phyloP scores from a whole-genome alignment of 495 filamentous ascomycete genomes.

The Achaetomiella virescens region DNA sequence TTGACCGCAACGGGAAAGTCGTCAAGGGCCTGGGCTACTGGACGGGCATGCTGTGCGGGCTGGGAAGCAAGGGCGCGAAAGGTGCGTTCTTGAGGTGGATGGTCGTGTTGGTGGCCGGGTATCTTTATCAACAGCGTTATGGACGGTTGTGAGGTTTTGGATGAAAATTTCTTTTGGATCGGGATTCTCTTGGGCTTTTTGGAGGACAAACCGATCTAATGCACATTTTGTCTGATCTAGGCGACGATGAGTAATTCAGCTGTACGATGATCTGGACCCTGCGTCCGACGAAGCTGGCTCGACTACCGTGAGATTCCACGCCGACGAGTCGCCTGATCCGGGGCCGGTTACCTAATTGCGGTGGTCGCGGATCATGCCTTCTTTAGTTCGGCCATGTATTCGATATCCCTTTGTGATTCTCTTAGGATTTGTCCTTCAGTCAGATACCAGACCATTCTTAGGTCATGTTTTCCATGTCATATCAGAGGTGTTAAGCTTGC shows the following conservation, averaged over 20 bases:
- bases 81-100: constrained; percentile 46
- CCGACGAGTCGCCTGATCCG: neutral
- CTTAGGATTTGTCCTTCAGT: neutral
- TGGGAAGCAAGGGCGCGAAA: constrained; percentile 42
- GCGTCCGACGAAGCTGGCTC: neutral
- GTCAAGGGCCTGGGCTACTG: constrained; percentile 46
- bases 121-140: constrained; percentile 8
- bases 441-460: neutral
- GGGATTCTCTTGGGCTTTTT: constrained; percentile 2
- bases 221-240: constrained; percentile 2
- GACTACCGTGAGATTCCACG: neutral
- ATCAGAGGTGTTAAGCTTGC: neutral
- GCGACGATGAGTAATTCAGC: constrained; percentile 10
- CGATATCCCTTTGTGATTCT: neutral
- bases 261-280: neutral
- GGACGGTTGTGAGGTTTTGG: neutral
- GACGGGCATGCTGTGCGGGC: constrained; percentile 36
- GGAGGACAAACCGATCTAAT: constrained; percentile 9
- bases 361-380: too few species aligned
- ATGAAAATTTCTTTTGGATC: neutral
- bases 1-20: constrained; percentile 69
- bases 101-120: constrained; percentile 28
- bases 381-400: too few species aligned
- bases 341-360: too few species aligned
- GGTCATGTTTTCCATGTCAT: neutral